phyloP scores from a whole-genome alignment of 1,284 basidiomycete species.

The Phlebopus sp. region DNA sequence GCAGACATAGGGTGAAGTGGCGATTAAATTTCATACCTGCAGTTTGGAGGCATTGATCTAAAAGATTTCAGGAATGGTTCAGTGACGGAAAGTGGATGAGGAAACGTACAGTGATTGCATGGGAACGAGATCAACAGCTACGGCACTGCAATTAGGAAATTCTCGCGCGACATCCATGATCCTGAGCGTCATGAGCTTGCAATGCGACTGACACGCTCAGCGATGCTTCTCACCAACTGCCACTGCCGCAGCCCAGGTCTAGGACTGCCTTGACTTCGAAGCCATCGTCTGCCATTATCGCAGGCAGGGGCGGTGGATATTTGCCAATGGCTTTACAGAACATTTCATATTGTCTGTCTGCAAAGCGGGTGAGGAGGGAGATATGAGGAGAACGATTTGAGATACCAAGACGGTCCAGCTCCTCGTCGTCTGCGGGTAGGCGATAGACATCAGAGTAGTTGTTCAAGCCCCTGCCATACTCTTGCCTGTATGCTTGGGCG shows the following conservation, averaged over 20 bases:
- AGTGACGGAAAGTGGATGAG: slow-evolving; percentile 9
- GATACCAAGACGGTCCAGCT: slow-evolving; percentile 64
- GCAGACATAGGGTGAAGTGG: neutral
- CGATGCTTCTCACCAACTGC: slow-evolving; percentile 62
- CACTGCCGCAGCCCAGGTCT: slow-evolving; percentile 79
- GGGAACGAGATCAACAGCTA: slow-evolving; percentile 76
- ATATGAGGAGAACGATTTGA: slow-evolving; percentile 9
- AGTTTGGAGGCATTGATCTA: slow-evolving; percentile 65
- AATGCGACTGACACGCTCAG: slow-evolving; percentile 3
- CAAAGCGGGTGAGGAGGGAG: slow-evolving; percentile 14
- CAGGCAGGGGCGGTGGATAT: slow-evolving; percentile 54
- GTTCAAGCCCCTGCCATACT: slow-evolving; percentile 68
- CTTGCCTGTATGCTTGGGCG: slow-evolving; percentile 55
- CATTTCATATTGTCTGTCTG: slow-evolving; percentile 67
- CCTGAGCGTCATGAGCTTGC: slow-evolving; percentile 41
- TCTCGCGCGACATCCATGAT: slow-evolving; percentile 70
- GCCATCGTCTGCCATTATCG: slow-evolving; percentile 57
- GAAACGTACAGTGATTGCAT: slow-evolving; percentile 62
- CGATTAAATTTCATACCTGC: slow-evolving; percentile 45
- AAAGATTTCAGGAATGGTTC: slow-evolving; percentile 14
- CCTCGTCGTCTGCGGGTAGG: slow-evolving; percentile 73
- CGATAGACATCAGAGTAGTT: slow-evolving; percentile 76
- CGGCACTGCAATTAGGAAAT: slow-evolving; percentile 63
- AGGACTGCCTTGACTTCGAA: slow-evolving; percentile 59
- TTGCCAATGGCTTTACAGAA: slow-evolving; percentile 62